Evolutionary conservation across 106 monocot genomes (phyloP), one percentile per base, ranked within the genome.

Genomic region (Dioscorea dumetorum): DNA sequence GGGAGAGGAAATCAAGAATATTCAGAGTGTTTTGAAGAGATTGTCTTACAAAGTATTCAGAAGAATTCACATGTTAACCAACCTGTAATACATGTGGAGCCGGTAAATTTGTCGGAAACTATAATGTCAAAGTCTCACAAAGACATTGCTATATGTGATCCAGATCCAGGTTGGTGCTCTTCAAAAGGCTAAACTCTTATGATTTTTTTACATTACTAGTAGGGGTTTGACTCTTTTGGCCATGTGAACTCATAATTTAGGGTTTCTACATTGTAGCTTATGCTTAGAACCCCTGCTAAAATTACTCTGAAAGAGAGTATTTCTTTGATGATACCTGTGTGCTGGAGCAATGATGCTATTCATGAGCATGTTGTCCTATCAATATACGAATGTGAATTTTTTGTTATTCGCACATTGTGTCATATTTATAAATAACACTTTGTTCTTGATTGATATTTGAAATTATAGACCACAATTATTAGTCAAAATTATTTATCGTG

Each of bases 211-310:
- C 41, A 62, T 60, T 14, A 54, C 19, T 28, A 28, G 28, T 16
- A 41, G 60, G 12, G 60, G 60, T 68, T 62, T 75, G 49, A 22
- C 75, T 15, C 50, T 9, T 48, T 20, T 50, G 33, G 4, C 24
- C 57, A 28, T 49, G 24, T 71, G 28, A 11, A 12, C 50, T 50
- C 4, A 49, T 61, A 49, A 21, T 70, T 49, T 77, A 88, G 94
- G 80, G 28, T 28, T 28, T 28, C 28, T 28, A 1, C 28, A 59
- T 86, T 88, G 16, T 74, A 82, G 66, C 80, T 84, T 75, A 65
- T 59, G 17, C 86, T 95, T 32, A 61, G 70, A 19, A 95, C 95
- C 65, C 91, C 95, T 28, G 82, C 82, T 18, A 95, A 73, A 69
- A 7, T 53, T 70, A 5, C 61, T 23, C 32, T 75, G 73, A 61